Evolutionary conservation across 2,329 filamentous ascomycete genomes (phyloP), one percentile per base, ranked within the genome.

Genomic region (Raffaelea deltoideospora): DNA sequence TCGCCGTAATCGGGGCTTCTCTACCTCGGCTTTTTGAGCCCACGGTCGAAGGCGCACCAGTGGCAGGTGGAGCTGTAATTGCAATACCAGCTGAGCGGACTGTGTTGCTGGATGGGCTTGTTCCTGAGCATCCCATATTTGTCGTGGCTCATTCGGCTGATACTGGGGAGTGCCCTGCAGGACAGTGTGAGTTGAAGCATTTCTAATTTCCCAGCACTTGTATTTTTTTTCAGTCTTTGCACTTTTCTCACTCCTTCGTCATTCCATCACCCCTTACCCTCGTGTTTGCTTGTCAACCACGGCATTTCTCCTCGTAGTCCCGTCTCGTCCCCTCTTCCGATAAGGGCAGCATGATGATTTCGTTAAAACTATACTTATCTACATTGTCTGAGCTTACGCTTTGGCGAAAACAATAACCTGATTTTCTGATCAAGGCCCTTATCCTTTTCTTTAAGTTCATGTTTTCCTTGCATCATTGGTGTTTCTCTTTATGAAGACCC

Each of bases 291-390:
- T n/a, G n/a, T n/a, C n/a, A n/a, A n/a, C n/a, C n/a, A n/a, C n/a
- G n/a, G n/a, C 10, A 18, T 32, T 21, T 36, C n/a, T 17, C 21
- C 10, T 8, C 22, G n/a, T n/a, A n/a, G n/a, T n/a, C n/a, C n/a
- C n/a, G n/a, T n/a, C n/a, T n/a, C n/a, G n/a, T 11, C 22, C 11
- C 8, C 17, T 22, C 19, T 24, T 15, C 22, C 17, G n/a, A 6
- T 11, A 6, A n/a, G 31, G 27, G 33, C 34, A 35, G 14, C 67
- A 80, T 86, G 88, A 95, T 96, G 87, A 94, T 68, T 59, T 61
- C 71, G 61, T 58, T 61, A 66, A 67, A 60, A 70, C 92, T n/a
- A 90, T 84, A 87, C 87, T 96, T 96, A 96, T 95, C 88, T 95
- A 96, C 88, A 95, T 96, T 96, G 86, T 82, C 88, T 87, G 88